Conservation (phyloP, 192 early-diverging fungal genomes). For the Diversispora eburnea region DNA sequence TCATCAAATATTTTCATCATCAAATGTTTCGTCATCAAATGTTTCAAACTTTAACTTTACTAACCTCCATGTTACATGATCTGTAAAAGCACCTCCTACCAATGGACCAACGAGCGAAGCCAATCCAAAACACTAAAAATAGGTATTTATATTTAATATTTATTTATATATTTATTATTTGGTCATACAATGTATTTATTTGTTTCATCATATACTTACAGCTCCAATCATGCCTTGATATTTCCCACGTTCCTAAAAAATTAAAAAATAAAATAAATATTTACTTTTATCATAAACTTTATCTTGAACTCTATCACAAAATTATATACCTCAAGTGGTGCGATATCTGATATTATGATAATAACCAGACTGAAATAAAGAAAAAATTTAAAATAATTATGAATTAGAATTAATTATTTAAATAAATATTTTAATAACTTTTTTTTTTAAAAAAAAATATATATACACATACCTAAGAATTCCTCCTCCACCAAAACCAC, state of each 20-base stretch:
- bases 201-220: background rate
- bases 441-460: background rate
- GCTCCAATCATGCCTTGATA: slow-evolving; percentile 55
- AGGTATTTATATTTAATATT: too few species aligned
- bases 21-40: background rate
- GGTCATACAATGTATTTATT: background rate
- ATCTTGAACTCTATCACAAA: too few species aligned
- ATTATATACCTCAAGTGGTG: slow-evolving; percentile 29
- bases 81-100: slow-evolving; percentile 57
- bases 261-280: too few species aligned
- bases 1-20: background rate
- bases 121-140: slow-evolving; percentile 42
- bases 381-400: background rate
- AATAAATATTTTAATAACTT: background rate
- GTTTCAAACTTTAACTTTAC: background rate
- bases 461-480: background rate
- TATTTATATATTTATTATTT: background rate
- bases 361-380: slow-evolving; percentile 41
- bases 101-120: slow-evolving; percentile 57
- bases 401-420: background rate
- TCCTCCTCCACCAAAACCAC: slow-evolving; percentile 1
- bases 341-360: slow-evolving; percentile 70
- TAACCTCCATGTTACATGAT: slow-evolving; percentile 52
- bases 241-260: slow-evolving; percentile 59
- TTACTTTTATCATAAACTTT: too few species aligned